These are phyloP conservation scores for Podila minutissima DNA, from an alignment of 192 early-diverging fungal genomes.

Conservation along the genomic window DNA sequence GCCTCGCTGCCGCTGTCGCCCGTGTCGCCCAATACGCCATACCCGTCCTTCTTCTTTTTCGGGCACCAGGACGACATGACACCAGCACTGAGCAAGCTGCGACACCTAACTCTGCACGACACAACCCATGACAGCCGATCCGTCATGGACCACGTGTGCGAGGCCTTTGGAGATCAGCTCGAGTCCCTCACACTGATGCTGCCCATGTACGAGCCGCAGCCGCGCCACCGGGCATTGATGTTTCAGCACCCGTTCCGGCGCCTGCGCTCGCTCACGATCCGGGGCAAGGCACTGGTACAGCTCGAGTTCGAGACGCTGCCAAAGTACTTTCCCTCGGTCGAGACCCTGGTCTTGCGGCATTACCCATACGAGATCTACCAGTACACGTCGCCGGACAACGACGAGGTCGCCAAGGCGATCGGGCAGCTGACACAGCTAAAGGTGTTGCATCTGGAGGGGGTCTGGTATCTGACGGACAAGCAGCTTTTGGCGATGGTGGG, in stretches of 20 bases:
- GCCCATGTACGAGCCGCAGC: neutral
- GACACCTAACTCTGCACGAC: neutral
- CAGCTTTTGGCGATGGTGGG: conserved; percentile 1
- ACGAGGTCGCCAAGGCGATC: neutral
- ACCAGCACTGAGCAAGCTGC: neutral
- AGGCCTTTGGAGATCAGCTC: conserved; percentile 6
- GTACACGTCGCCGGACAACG: neutral
- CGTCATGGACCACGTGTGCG: neutral
- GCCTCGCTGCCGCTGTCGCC: neutral
- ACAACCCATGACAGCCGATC: neutral
- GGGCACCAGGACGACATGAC: too few relatives aligned
- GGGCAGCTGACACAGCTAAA: neutral
- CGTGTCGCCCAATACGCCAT: neutral
- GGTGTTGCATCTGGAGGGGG: conserved; percentile 15
- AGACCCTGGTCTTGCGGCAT: neutral
- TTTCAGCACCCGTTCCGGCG: neutral
- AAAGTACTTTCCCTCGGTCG: neutral
- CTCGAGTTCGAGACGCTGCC: neutral
- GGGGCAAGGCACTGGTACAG: neutral
- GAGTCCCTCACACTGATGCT: neutral
- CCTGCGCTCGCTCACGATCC: neutral
- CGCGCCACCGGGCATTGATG: too few relatives aligned
- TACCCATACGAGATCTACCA: neutral
- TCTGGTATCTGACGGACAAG: conserved; percentile 1
- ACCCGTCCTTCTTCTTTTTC: neutral